Evolutionary conservation across 495 filamentous ascomycete species (phyloP), one percentile per base, ranked within the genome.

Genomic region (Aspergillus carlsbadensis): DNA sequence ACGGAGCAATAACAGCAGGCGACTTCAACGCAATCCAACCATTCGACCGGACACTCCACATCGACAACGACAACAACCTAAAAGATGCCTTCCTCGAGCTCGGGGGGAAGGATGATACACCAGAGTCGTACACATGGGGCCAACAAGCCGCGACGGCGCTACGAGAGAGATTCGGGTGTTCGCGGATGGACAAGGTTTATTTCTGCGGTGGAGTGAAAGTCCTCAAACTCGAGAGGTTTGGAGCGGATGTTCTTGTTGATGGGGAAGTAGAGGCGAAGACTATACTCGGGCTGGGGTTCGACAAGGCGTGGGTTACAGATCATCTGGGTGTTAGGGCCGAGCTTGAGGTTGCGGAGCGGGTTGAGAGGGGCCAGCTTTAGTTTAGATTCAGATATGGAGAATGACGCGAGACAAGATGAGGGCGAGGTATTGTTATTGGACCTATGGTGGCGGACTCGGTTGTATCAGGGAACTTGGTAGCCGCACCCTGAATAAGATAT

Each of bases 11-110:
- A 1, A 15, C 26, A 2, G 51, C 44, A 2, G 57, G 57, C 3
- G 57, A 59, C 20, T 50, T 54, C 26, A 59, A 59, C 15, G 57
- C 57, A 2, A 54, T 59, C 15, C 50, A 50, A 43, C 57, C 57
- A n/a, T 42, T 43, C 31, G 57, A 59, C 36, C 33, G 35, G 2
- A 41, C 57, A 1, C 29, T 54, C 15, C 57, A 54, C n/a, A 13
- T 26, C 2, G 56, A 52, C 34, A 8, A 11, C 20, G 37, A 52
- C 14, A 51, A 57, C 8, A 18, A 35, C 11, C 50, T 59, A 34
- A 49, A 54, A 20, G 57, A 59, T 44, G 51, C 57, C 5, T 59
- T 41, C 26, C 36, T 54, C 2, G 57, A 54, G 20, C 43, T 54
- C 11, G 43, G 57, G 7, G 57, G 50, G 14, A 8, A 43, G 37